These are phyloP conservation scores for Coemansia sp. DNA, from an alignment of 192 early-diverging fungal species.

Conservation along the genomic window DNA sequence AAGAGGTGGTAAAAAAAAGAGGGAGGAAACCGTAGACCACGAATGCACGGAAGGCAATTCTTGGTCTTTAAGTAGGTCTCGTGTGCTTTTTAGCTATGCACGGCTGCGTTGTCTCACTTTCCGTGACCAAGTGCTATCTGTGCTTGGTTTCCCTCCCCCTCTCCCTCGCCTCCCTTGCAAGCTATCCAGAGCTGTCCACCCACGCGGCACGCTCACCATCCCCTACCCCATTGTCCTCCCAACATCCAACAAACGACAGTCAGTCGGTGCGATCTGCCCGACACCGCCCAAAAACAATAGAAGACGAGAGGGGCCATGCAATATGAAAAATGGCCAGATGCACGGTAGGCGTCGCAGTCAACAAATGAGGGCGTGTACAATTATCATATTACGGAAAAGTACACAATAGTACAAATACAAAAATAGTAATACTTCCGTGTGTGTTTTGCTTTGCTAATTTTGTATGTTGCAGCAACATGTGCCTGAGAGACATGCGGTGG, in stretches of 20 bases:
- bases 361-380: neutral
- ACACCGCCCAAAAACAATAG: neutral
- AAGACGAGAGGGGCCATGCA: neutral
- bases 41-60: neutral
- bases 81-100: neutral
- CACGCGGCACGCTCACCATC: neutral
- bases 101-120: neutral
- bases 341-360: neutral
- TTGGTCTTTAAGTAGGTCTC: slow-evolving; percentile 5
- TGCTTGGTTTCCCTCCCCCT: neutral
- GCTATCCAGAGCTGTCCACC: slow-evolving; percentile 1
- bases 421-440: neutral
- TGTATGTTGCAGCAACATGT: neutral
- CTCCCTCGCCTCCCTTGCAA: slow-evolving; percentile 1
- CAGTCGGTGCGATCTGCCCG: neutral
- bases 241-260: neutral
- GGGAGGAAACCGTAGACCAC: slow-evolving; percentile 2
- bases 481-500: neutral
- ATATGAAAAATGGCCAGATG: slow-evolving; percentile 7
- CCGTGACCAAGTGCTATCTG: neutral
- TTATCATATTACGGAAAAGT: neutral
- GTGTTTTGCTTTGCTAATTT: neutral
- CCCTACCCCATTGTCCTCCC: neutral
- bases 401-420: neutral
- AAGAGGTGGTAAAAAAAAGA: neutral